Evolutionary conservation across 768 basidiomycete species (phyloP), one percentile per base, ranked within the genome.

Genomic region (Calvatia gigantea): DNA sequence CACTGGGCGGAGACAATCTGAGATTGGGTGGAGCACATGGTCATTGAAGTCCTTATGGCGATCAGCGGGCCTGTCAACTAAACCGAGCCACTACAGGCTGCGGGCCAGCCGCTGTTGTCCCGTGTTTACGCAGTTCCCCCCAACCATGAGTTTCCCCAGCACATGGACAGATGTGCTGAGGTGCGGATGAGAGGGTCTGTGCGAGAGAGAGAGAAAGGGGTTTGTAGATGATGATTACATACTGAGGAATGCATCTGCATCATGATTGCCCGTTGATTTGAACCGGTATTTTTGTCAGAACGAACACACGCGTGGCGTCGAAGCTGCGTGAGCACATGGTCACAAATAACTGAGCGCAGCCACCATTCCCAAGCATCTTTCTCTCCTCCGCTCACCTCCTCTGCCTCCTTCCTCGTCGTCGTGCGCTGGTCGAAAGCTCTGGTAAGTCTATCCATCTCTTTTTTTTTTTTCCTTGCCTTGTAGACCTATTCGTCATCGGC

Each of bases 351-450:
- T 58, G 58, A 54, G 60, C 54, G 62, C 61, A 61, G 54, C 57
- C 56, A 51, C 57, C 46, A 56, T 59, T 59, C 61, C 54, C 62
- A 63, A n/a, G 58, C 60, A 58, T 63, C 64, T 56, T 63, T 62
- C 56, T 57, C 51, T 62, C 63, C 66, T 63, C 62, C 64, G 64
- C 62, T 61, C 65, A 57, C 64, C 61, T 57, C 41, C 62, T 50
- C 58, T 52, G 57, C 62, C 56, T 51, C 55, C 64, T 50, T 63
- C 61, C 60, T 62, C 59, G 32, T 62, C 58, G 58, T 58, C 65
- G 47, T 54, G 52, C 52, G 51, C 44, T 45, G 52, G 52, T 54
- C 33, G 52, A 52, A 54, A 46, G 52, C 52, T 25, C 32, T 45
- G 52, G 52, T 54, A 25, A 35, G 52, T 54, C 19, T n/a, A n/a